Base-by-base conservation (phyloP, 2,329 filamentous ascomycete species). In the Fusarium sp. region DNA sequence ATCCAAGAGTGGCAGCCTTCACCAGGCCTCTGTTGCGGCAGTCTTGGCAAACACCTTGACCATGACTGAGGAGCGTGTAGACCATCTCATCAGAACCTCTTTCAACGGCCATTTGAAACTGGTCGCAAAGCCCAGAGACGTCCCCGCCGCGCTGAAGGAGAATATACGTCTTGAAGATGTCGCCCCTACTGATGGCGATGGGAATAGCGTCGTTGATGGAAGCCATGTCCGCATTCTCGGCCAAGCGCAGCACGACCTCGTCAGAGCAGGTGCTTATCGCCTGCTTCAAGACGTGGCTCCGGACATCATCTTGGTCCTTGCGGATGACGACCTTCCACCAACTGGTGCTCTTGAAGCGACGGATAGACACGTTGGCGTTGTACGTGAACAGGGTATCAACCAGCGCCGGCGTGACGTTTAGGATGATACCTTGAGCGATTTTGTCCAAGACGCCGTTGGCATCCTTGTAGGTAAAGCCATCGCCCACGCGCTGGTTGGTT, bases 151-250 rank as follows among this genome's bases (percentile, higher is more conserved):
- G 50, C 18, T 11, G 58, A 3, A 68, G 34, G 34, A 65, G 50
- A 8, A 68, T 68, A 23, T 54, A 42, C 1, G 51, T 44, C n/a
- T 68, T 68, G 23, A 34, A 20, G 6, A 38, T 1, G 18, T 68
- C 51, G 16, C 46, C 20, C 9, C 27, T 27, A 9, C 6, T 18
- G 54, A 68, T 63, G 13, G 65, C 65, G n/a, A 60, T 61, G 4
- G 56, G 62, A 27, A 68, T 56, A 11, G 65, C 62, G 25, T 68
- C 51, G 10, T 60, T 62, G 20, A 54, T n/a, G 6, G 50, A 10
- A 18, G 34, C 50, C 16, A 49, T 31, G 6, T 68, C 62, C 11
- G 62, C 59, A 6, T 57, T 40, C 51, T 61, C 50, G 20, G 51
- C 62, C 18, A 65, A 40, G 11, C 20, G 29, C 13, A 36, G 20